Evolutionary conservation across 2,329 filamentous ascomycete species (phyloP).

Genomic region (Basipetospora sp.): DNA sequence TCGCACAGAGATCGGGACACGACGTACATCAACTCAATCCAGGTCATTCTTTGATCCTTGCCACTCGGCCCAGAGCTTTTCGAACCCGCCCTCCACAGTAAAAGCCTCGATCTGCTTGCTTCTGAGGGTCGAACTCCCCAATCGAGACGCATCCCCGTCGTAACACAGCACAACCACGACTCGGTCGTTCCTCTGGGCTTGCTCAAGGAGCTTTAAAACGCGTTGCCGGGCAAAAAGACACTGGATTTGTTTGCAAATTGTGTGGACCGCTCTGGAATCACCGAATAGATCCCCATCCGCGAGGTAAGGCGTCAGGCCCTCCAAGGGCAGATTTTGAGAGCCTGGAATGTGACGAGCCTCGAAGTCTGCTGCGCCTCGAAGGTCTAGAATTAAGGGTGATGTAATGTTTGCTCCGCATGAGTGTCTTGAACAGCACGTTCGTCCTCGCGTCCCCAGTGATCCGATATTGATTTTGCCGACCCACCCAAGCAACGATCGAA

Average conservation of each 20-base stretch:
- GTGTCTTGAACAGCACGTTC: not conserved
- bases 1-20: no score
- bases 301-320: not conserved
- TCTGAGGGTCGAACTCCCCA: constrained; percentile 4
- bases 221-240: not conserved
- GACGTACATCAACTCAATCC: no score
- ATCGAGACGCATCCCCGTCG: constrained; percentile 5
- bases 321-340: not conserved
- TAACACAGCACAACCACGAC: constrained; percentile 5
- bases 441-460: not conserved
- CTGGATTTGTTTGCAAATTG: constrained; percentile 3
- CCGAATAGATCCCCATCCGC: constrained; percentile 7
- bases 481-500: not conserved
- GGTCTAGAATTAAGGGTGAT: constrained; percentile 17
- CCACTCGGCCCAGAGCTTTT: constrained; percentile 1
- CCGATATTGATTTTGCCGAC: not conserved
- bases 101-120: not conserved
- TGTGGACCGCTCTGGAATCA: constrained; percentile 5
- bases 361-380: constrained; percentile 12
- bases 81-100: constrained; percentile 6
- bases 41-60: no score
- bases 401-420: not conserved
- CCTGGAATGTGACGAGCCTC: constrained; percentile 5
- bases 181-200: not conserved
- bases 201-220: not conserved